Conservation (phyloP, 495 filamentous ascomycete species). For the Talaromyces borbonicus region DNA sequence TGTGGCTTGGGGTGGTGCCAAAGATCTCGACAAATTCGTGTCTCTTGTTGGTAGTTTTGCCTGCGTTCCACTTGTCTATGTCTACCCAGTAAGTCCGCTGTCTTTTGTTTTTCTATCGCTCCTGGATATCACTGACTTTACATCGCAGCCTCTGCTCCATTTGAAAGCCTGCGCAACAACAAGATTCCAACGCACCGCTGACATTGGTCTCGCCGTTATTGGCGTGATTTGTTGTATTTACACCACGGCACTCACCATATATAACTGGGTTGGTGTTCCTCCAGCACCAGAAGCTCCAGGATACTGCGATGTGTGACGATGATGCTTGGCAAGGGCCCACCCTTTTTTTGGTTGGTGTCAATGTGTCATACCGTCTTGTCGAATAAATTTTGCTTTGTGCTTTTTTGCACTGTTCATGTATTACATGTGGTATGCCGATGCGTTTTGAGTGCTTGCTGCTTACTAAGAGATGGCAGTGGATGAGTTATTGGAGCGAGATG, state of each 20-base stretch:
- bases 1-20: conserved; percentile 85
- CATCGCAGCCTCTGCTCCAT: conserved; percentile 71
- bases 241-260: conserved; percentile 73
- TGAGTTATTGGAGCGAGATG: conserved; percentile 10
- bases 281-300: conserved; percentile 27
- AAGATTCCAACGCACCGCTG: conserved; percentile 50
- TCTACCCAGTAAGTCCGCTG: conserved; percentile 71
- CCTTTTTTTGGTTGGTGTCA: not conserved
- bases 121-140: conserved; percentile 6
- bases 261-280: conserved; percentile 55
- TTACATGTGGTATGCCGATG: no score
- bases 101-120: not conserved
- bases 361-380: no score
- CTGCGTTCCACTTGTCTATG: conserved; percentile 93
- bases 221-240: conserved; percentile 81
- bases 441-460: not conserved
- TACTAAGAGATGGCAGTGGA: not conserved
- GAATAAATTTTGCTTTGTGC: no score
- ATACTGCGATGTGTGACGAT: conserved; percentile 44
- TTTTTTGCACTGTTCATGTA: no score
- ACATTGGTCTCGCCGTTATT: conserved; percentile 67
- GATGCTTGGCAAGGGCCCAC: not conserved
- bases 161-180: conserved; percentile 65
- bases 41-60: conserved; percentile 93
- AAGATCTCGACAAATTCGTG: conserved; percentile 94